phyloP scores from a whole-genome alignment of 2,329 filamentous ascomycete species.

The Cryphonectria carpinicola region DNA sequence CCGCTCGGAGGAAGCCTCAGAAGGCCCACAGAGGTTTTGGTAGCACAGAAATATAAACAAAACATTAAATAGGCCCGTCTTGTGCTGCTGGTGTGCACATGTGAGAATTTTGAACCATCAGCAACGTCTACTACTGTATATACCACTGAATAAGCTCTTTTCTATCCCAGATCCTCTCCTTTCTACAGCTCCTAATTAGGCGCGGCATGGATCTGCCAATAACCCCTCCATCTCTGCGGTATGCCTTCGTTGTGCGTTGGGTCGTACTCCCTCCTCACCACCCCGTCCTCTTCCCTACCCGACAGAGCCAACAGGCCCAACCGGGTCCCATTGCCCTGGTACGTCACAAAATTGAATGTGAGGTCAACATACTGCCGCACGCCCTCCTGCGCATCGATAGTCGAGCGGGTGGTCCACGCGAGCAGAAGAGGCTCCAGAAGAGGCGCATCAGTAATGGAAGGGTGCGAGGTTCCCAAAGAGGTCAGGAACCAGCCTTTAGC shows the following conservation, averaged over 20 bases:
- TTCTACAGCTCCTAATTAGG: slow-evolving; percentile 11
- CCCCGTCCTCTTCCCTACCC: slow-evolving; percentile 15
- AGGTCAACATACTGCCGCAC: slow-evolving; percentile 64
- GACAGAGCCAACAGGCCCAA: slow-evolving; percentile 18
- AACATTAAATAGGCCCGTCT: not conserved
- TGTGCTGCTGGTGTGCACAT: not conserved
- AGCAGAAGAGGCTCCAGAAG: slow-evolving; percentile 65
- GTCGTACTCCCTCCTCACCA: slow-evolving; percentile 25
- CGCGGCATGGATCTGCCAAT: slow-evolving; percentile 28
- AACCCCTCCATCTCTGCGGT: slow-evolving; percentile 22
- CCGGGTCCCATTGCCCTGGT: slow-evolving; percentile 21
- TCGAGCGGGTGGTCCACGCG: slow-evolving; percentile 63
- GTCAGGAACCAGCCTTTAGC: slow-evolving; percentile 57
- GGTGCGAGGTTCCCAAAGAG: slow-evolving; percentile 60
- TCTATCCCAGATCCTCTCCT: not conserved
- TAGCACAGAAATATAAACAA: not conserved
- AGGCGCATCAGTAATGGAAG: slow-evolving; percentile 68
- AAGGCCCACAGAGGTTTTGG: not conserved
- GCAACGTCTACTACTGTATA: not conserved
- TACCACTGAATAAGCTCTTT: not conserved
- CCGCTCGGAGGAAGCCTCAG: too few species aligned
- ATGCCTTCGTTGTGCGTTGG: slow-evolving; percentile 7
- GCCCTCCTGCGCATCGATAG: slow-evolving; percentile 59
- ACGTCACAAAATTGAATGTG: slow-evolving; percentile 54
- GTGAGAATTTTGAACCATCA: not conserved